Conservation (phyloP, 805 yeast species). For the Myxozyma neotropica region DNA sequence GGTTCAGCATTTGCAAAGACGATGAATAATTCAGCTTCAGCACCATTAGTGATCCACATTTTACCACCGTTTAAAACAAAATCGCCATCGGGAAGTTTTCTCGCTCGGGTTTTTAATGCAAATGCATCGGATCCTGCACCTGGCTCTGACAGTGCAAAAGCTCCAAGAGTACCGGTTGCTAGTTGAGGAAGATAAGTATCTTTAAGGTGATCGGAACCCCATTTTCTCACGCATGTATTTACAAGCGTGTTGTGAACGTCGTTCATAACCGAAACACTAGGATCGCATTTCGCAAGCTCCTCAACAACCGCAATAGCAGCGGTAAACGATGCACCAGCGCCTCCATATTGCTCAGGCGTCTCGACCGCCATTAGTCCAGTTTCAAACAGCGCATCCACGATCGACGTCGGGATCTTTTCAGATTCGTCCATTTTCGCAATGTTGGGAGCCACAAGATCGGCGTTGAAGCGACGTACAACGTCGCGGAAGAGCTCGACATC, state of each 20-base stretch:
- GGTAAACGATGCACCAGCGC: slow-evolving; percentile 51
- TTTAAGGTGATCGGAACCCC: slow-evolving; percentile 45
- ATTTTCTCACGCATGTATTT: slow-evolving; percentile 47
- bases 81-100: slow-evolving; percentile 45
- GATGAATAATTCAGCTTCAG: slow-evolving; percentile 48
- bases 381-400: slow-evolving; percentile 44
- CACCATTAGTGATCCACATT: slow-evolving; percentile 53
- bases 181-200: slow-evolving; percentile 47
- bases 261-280: slow-evolving; percentile 48
- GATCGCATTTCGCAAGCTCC: slow-evolving; percentile 50
- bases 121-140: slow-evolving; percentile 50
- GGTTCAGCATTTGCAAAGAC: slow-evolving; percentile 49
- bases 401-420: slow-evolving; percentile 42
- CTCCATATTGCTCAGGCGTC: slow-evolving; percentile 51
- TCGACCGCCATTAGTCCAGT: slow-evolving; percentile 51
- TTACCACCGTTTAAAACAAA: slow-evolving; percentile 48
- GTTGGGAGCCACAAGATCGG: slow-evolving; percentile 46
- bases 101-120: slow-evolving; percentile 47
- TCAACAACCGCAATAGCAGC: slow-evolving; percentile 51
- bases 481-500: slow-evolving; percentile 49
- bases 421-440: slow-evolving; percentile 47
- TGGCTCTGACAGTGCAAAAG: slow-evolving; percentile 48
- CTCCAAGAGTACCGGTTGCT: slow-evolving; percentile 44
- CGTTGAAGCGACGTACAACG: slow-evolving; percentile 46
- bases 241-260: slow-evolving; percentile 53